Conservation (phyloP, 345 rosid species). For the Durio zibethinus region DNA sequence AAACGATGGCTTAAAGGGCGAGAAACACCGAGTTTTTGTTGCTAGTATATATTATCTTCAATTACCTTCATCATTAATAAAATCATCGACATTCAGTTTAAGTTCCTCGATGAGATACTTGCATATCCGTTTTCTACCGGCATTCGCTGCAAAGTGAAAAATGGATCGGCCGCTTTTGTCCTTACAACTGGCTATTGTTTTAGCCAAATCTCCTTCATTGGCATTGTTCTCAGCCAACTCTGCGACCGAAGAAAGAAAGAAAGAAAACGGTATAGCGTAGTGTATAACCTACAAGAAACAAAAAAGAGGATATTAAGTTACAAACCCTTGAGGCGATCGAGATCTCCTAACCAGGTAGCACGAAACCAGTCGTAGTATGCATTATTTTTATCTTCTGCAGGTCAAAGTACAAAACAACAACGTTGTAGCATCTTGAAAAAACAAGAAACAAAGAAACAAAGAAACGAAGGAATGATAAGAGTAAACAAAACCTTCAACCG, state of each 20-base stretch:
- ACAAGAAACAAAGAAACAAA: no score
- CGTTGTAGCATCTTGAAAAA: no score
- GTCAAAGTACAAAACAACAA: background rate
- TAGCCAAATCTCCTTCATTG: background rate
- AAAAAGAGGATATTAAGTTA: background rate
- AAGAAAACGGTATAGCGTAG: background rate
- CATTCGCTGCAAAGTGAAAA: background rate
- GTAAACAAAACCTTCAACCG: no score
- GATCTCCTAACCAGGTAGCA: background rate
- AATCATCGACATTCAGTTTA: background rate
- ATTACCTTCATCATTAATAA: background rate
- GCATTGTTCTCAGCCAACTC: background rate
- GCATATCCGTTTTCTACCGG: background rate
- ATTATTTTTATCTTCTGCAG: background rate
- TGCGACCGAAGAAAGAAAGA: background rate
- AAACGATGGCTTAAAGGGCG: background rate
- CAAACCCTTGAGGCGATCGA: background rate
- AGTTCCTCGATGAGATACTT: constrained; percentile 4
- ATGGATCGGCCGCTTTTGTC: background rate
- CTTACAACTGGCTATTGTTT: background rate
- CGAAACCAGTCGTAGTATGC: background rate
- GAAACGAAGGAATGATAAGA: no score
- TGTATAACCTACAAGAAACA: no score
- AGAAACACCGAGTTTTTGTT: background rate
- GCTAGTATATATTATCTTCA: background rate